phyloP scores from a whole-genome alignment of 768 basidiomycete genomes.

The Tricholoma bakamatsutake region DNA sequence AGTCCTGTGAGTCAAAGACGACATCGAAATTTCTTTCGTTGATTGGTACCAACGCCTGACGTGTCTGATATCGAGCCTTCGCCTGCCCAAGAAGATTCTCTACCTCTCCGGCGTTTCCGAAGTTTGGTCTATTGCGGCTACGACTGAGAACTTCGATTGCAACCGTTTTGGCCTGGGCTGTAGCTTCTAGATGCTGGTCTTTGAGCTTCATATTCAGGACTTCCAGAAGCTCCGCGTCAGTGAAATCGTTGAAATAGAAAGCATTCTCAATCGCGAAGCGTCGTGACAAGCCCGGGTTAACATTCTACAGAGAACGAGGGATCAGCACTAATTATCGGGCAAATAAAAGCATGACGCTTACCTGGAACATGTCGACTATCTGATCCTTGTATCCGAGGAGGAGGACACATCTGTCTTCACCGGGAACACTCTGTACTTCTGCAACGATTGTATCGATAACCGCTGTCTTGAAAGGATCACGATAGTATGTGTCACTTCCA shows the following conservation, averaged over 20 bases:
- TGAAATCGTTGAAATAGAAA: slow-evolving; percentile 65
- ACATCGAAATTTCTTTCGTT: slow-evolving; percentile 24
- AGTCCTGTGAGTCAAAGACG: slow-evolving; percentile 54
- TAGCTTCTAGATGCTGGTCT: slow-evolving; percentile 51
- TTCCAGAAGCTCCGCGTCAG: slow-evolving; percentile 41
- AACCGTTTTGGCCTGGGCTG: slow-evolving; percentile 47
- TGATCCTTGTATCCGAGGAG: slow-evolving; percentile 60
- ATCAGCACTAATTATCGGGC: not conserved
- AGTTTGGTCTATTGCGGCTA: slow-evolving; percentile 46
- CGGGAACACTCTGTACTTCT: slow-evolving; percentile 62
- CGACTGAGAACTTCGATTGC: slow-evolving; percentile 45
- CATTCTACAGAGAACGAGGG: slow-evolving; percentile 37
- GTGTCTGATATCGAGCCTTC: slow-evolving; percentile 40
- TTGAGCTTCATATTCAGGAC: slow-evolving; percentile 54
- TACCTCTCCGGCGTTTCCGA: slow-evolving; percentile 61
- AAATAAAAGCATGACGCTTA: slow-evolving; percentile 6
- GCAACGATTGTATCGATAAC: slow-evolving; percentile 75
- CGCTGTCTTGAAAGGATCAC: slow-evolving; percentile 54
- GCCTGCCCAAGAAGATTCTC: slow-evolving; percentile 52
- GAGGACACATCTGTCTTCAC: slow-evolving; percentile 66
- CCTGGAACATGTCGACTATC: slow-evolving; percentile 75
- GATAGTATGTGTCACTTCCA: slow-evolving; percentile 27
- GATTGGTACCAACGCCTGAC: slow-evolving; percentile 19
- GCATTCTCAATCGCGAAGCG: slow-evolving; percentile 67
- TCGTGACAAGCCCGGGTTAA: slow-evolving; percentile 61